Percentiles rank a stretch among this genome's conserved stretches.
Conservation (phyloP, 75 land plant genomes). For the Ceratopteris richardii region DNA sequence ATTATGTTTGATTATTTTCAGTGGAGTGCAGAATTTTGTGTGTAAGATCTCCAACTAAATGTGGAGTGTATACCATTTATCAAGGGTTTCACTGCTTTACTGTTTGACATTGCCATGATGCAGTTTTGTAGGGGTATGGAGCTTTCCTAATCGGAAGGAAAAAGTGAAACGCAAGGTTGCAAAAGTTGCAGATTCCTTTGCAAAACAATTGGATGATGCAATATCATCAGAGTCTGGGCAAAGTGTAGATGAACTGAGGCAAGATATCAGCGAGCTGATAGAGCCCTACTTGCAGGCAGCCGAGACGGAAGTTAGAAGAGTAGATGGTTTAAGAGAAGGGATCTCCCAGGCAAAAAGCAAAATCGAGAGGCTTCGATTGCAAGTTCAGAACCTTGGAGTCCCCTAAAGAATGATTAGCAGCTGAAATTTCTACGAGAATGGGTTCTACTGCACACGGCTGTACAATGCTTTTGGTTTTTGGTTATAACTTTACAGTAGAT, state of each 20-base stretch:
- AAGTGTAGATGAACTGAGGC: slow-evolving; percentile 25
- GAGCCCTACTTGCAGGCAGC: slow-evolving; percentile 60
- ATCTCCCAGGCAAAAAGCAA: neutral
- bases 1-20: neutral
- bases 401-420: no score
- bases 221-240: slow-evolving; percentile 60
- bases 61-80: neutral
- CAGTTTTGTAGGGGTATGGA: slow-evolving; percentile 71
- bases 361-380: neutral
- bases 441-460: no score
- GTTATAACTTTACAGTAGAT: no score
- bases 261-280: slow-evolving; percentile 32
- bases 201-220: slow-evolving; percentile 57
- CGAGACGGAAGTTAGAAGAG: slow-evolving; percentile 25
- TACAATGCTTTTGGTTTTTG: no score
- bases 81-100: neutral
- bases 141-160: slow-evolving; percentile 50
- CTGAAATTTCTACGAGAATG: no score
- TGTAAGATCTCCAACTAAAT: neutral
- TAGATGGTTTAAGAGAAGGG: slow-evolving; percentile 22
- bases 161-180: slow-evolving; percentile 56
- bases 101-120: neutral
- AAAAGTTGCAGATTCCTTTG: slow-evolving; percentile 50
- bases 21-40: neutral
- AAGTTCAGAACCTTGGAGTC: neutral